Base-by-base conservation (phyloP, 805 yeast species). In the Metschnikowia santaceciliae region DNA sequence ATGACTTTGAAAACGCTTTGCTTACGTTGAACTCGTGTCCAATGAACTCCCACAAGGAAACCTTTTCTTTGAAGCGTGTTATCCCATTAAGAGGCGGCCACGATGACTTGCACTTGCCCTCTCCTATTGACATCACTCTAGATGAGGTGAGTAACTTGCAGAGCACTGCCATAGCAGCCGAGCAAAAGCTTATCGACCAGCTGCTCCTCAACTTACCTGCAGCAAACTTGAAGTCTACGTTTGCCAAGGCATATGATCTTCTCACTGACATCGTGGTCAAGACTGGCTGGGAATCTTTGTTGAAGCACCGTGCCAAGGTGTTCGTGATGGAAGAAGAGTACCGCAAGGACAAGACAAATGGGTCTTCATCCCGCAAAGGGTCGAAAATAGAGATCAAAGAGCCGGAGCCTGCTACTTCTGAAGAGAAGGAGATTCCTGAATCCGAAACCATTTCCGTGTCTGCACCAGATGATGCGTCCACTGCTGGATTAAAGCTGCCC, bases 11-110 rank as follows among this genome's bases (percentile, higher is more conserved):
- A 62, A 79, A 84, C 57, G 88, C 94, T 1, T 71, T 88, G 48
- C 68, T 86, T 50, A 80, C 90, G 1, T 72, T 88, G 56, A 88
- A 88, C 60, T 83, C 92, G 14, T 86, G 91, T 61, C 95, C 95
- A 22, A 86, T 88, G 90, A 83, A 83, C 48, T 80, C 86, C 10
- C 81, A 83, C 60, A 84, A 82, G 61, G 94, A 87, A 58, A 79
- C 79, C 54, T 86, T 74, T 63, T 72, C 76, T 20, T 74, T 86
- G 58, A 81, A 78, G 62, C 72, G 94, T 60, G 76, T 84, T 4
- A 79, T 80, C 10, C 78, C 81, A 26, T 77, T 83, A 19, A 66
- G 69, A 23, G 67, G 69, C 14, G 74, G 75, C 15, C 63, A 73
- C 17, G 81, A 80, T 3, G 79, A 77, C 51, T 67, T 88, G 57